phyloP scores from a whole-genome alignment of 371 early-diverging fungal species.

The Mucor racemosus region DNA sequence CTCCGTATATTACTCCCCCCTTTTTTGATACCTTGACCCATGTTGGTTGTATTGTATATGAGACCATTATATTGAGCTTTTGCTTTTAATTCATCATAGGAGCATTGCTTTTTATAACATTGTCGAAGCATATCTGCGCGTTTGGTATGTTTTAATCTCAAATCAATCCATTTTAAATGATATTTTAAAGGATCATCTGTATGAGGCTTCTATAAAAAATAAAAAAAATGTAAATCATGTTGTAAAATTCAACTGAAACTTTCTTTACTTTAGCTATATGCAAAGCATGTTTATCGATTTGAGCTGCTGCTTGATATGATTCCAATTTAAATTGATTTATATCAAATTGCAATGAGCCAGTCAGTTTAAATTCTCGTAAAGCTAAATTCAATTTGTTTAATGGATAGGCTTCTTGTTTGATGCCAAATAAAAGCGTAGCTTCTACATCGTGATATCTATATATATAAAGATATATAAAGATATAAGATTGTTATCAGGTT shows the following conservation, averaged over 20 bases:
- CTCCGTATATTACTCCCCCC: background rate
- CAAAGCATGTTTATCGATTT: background rate
- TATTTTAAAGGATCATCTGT: background rate
- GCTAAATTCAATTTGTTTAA: conserved; percentile 17
- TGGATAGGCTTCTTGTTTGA: conserved; percentile 31
- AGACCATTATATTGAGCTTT: background rate
- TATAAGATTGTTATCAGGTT: background rate
- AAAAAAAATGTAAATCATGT: background rate
- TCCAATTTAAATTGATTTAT: conserved; percentile 1
- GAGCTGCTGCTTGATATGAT: background rate
- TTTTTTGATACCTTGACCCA: conserved; percentile 4
- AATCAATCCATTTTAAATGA: conserved; percentile 21
- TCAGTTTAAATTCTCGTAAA: conserved; percentile 2
- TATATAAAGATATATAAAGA: background rate
- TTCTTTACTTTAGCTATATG: conserved; percentile 9
- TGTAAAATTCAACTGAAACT: too few relatives aligned
- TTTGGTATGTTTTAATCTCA: conserved; percentile 11
- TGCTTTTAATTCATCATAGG: conserved; percentile 37
- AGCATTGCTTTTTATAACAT: conserved; percentile 13
- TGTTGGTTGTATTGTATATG: background rate
- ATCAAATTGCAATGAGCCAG: conserved; percentile 8
- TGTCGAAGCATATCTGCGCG: conserved; percentile 26
- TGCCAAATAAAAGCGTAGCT: conserved; percentile 23
- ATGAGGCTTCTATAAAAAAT: background rate
- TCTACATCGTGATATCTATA: conserved; percentile 25